Evolutionary conservation across 768 basidiomycete genomes (phyloP).

Genomic region (Kwoniella dendrophila): DNA sequence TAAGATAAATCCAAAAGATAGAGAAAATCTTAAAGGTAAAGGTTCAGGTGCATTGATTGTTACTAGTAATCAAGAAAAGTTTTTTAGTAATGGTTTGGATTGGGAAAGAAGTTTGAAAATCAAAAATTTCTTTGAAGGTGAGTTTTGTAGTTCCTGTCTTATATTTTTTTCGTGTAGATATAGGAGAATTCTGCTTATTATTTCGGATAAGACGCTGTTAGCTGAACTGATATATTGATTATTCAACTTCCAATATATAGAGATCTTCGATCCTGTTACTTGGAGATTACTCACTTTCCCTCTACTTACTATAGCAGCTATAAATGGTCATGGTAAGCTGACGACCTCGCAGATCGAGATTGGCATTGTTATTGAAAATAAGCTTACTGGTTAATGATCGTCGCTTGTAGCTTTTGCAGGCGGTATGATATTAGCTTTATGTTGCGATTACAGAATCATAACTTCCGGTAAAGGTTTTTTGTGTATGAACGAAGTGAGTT

Average conservation of each 20-base stretch:
- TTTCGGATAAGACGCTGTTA: too few species aligned
- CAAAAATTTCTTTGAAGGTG: conserved; percentile 54
- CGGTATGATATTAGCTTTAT: conserved; percentile 74
- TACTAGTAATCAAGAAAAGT: conserved; percentile 47
- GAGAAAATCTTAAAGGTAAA: conserved; percentile 28
- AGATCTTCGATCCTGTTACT: conserved; percentile 73
- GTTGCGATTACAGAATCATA: conserved; percentile 88
- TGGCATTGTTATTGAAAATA: not conserved
- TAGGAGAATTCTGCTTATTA: too few species aligned
- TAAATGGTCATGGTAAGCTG: conserved; percentile 55
- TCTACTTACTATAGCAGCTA: conserved; percentile 45
- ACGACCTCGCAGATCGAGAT: too few species aligned
- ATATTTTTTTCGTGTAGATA: too few species aligned
- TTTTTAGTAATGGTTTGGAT: conserved; percentile 57
- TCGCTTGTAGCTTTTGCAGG: conserved; percentile 72
- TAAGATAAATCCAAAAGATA: conserved; percentile 34
- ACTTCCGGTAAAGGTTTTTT: conserved; percentile 82
- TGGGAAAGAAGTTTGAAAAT: conserved; percentile 52
- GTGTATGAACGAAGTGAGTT: conserved; percentile 84
- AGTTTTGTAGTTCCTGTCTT: conserved; percentile 18
- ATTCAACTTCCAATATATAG: conserved; percentile 56
- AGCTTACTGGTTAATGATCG: not conserved
- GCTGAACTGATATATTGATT: conserved; percentile 3
- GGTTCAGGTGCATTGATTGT: conserved; percentile 52
- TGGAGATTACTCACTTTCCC: conserved; percentile 63